Evolutionary conservation across 208 protist species (phyloP).

Genomic region (Trichomonas vaginalis): DNA sequence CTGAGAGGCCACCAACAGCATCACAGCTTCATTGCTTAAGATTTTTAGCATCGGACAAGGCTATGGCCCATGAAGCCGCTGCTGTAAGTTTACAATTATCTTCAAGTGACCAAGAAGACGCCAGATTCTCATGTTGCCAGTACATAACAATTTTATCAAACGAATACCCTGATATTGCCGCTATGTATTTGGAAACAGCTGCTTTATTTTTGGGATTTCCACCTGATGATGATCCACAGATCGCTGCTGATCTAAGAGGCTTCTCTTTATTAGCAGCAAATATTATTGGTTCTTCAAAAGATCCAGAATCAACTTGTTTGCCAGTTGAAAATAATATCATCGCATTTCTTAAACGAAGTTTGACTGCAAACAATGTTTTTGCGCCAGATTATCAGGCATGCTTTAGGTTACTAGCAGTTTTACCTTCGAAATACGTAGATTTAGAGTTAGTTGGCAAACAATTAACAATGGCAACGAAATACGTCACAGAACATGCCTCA

Average conservation of each 20-base stretch:
- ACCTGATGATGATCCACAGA: neutral
- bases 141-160: neutral
- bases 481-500: neutral
- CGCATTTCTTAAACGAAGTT: neutral
- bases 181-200: neutral
- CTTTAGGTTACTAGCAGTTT: neutral
- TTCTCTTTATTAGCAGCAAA: neutral
- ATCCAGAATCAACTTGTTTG: too few relatives aligned
- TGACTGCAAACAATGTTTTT: neutral
- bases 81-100: neutral
- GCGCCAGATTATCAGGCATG: neutral
- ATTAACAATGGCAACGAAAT: neutral
- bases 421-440: neutral
- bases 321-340: neutral
- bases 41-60: neutral
- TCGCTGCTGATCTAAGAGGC: neutral
- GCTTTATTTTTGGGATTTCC: neutral
- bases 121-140: neutral
- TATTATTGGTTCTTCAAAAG: neutral
- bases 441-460: neutral
- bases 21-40: neutral
- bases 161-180: neutral
- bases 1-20: neutral
- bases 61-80: neutral
- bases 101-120: neutral